Percentiles rank a stretch among this genome's conserved stretches.
Conservation (phyloP, 73 alveolate genomes). For the Paramecium primaurelia region DNA sequence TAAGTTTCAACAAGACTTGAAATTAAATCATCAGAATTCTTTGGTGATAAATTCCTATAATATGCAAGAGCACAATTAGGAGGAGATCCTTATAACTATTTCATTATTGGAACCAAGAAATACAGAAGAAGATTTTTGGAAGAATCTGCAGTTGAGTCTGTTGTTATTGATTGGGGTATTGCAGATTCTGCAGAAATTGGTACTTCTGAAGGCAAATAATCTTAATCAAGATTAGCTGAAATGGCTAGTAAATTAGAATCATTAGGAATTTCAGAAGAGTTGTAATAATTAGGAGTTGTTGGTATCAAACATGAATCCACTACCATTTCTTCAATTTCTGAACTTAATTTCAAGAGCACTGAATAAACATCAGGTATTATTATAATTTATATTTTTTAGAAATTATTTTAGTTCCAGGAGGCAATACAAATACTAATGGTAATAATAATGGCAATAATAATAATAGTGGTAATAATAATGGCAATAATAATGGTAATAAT, state of each 20-base stretch:
- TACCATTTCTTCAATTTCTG: not conserved
- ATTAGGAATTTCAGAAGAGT: not conserved
- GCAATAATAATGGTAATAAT: not conserved
- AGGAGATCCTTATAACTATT: conserved; percentile 44
- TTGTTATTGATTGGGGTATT: not conserved
- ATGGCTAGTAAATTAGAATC: not conserved
- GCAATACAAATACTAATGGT: not conserved
- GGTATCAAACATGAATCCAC: not conserved
- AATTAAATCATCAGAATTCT: not conserved
- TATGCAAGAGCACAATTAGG: conserved; percentile 39
- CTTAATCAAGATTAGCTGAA: not conserved
- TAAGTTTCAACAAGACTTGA: conserved; percentile 16
- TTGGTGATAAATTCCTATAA: not conserved
- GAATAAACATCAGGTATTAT: conserved; percentile 7
- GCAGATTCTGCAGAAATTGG: conserved; percentile 12
- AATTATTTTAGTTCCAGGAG: not conserved
- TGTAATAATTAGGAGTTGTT: not conserved
- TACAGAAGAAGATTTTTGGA: conserved; percentile 13
- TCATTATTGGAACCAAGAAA: not conserved
- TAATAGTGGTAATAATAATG: not conserved
- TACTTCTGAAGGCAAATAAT: not conserved
- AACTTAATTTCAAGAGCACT: not conserved
- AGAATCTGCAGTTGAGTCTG: not conserved
- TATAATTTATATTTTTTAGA: not conserved
- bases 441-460: not conserved